These are phyloP conservation scores for Alternaria burnsii DNA, from an alignment of 2,329 filamentous ascomycete species.

Conservation along the genomic window DNA sequence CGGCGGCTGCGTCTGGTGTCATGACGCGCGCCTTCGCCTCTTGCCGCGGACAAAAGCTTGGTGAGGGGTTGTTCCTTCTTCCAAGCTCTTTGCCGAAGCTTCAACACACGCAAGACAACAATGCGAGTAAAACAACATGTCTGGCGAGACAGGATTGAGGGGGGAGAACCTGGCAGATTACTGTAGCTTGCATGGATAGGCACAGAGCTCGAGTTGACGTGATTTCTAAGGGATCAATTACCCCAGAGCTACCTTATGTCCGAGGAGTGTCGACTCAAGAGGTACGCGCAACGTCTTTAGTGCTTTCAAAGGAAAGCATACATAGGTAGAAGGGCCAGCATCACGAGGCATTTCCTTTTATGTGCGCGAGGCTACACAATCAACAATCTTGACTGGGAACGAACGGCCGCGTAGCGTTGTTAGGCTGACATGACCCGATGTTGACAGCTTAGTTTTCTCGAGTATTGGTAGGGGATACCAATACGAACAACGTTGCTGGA, in stretches of 20 bases:
- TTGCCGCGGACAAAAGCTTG: constrained; percentile 7
- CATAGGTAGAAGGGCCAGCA: not conserved
- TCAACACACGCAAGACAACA: not conserved
- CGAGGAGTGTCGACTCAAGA: not conserved
- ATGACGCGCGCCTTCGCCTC: constrained; percentile 8
- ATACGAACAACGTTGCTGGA: not conserved
- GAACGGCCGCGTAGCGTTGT: not conserved
- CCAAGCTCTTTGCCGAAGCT: constrained; percentile 4
- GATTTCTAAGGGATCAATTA: not conserved
- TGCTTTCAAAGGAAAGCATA: not conserved
- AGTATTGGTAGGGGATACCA: not conserved
- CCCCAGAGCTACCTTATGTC: not conserved
- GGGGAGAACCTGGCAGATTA: not conserved
- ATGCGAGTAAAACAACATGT: not conserved
- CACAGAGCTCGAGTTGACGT: not conserved
- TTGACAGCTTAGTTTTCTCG: not conserved
- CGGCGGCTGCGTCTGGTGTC: not conserved
- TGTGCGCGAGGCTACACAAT: not conserved
- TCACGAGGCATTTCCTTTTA: not conserved
- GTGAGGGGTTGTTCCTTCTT: constrained; percentile 14
- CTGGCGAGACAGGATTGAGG: not conserved
- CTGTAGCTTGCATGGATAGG: not conserved
- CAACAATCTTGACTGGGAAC: not conserved
- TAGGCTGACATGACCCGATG: not conserved
- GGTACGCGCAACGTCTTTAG: not conserved